Conservation (phyloP, 2,329 filamentous ascomycete species). For the Claviceps digitariae region DNA sequence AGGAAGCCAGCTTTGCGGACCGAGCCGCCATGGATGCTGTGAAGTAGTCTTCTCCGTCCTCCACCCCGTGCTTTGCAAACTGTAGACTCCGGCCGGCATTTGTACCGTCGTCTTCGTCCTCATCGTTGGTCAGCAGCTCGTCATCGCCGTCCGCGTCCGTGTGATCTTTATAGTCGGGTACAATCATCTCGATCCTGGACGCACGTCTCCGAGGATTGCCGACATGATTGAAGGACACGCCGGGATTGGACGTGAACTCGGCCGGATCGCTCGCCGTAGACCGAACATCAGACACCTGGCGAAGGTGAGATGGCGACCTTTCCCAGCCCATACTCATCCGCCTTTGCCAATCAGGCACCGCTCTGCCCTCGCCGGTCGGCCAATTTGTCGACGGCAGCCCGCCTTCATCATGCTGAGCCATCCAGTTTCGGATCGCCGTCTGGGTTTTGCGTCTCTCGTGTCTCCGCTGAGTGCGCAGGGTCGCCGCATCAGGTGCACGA, state of each 20-base stretch:
- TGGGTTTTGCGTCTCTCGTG: constrained; percentile 60
- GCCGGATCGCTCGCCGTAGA: constrained; percentile 52
- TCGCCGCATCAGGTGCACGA: constrained; percentile 50
- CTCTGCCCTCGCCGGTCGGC: constrained; percentile 32
- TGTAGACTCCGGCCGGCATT: constrained; percentile 23
- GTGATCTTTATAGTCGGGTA: constrained; percentile 39
- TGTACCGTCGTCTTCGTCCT: constrained; percentile 44
- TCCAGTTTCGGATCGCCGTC: constrained; percentile 79
- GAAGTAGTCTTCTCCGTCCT: constrained; percentile 37
- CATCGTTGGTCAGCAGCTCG: constrained; percentile 72
- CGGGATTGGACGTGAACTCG: constrained; percentile 44
- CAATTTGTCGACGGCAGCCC: constrained; percentile 33
- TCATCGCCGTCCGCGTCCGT: constrained; percentile 84
- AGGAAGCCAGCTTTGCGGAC: constrained; percentile 24
- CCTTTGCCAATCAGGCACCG: constrained; percentile 33
- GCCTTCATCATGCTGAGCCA: constrained; percentile 54
- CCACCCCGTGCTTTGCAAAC: constrained; percentile 15
- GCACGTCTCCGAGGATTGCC: constrained; percentile 20
- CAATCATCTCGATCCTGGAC: constrained; percentile 21
- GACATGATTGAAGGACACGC: constrained; percentile 13
- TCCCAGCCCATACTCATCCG: constrained; percentile 41
- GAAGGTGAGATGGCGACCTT: constrained; percentile 27
- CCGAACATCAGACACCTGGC: constrained; percentile 40
- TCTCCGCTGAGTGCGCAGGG: constrained; percentile 44
- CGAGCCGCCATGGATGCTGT: constrained; percentile 33